phyloP scores from a whole-genome alignment of 1,139 yeast species.

The Suhomyces panamericanus region DNA sequence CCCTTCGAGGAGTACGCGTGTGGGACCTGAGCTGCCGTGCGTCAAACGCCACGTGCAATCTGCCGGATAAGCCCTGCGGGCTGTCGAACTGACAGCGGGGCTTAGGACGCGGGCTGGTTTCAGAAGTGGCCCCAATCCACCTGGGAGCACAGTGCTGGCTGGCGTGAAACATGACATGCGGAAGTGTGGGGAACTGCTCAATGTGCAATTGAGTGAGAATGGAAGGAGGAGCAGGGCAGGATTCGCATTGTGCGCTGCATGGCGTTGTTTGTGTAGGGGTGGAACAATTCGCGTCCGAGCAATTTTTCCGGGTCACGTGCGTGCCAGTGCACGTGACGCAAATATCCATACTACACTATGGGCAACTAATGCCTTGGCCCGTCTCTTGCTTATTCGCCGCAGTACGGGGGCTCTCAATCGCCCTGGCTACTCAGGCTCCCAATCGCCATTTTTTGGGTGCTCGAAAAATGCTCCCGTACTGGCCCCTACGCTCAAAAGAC shows the following conservation, averaged over 20 bases:
- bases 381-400: no score
- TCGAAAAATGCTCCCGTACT: no score
- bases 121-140: no score
- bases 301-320: not conserved
- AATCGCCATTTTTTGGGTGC: no score
- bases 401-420: no score
- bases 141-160: not conserved
- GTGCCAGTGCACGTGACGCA: not conserved
- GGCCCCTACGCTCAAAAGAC: no score
- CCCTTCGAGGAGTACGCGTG: not conserved
- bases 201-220: not conserved
- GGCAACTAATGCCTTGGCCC: no score
- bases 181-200: not conserved
- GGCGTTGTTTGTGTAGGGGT: not conserved
- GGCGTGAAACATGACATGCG: not conserved
- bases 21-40: no score
- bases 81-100: not conserved
- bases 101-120: not conserved
- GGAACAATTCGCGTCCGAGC: slow-evolving; percentile 1
- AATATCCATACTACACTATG: no score
- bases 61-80: no score
- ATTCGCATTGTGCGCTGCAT: not conserved
- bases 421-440: no score
- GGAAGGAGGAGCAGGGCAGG: not conserved
- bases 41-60: no score